These are phyloP conservation scores for Dioszegia crocea DNA, from an alignment of 768 basidiomycete genomes.

Conservation along the genomic window DNA sequence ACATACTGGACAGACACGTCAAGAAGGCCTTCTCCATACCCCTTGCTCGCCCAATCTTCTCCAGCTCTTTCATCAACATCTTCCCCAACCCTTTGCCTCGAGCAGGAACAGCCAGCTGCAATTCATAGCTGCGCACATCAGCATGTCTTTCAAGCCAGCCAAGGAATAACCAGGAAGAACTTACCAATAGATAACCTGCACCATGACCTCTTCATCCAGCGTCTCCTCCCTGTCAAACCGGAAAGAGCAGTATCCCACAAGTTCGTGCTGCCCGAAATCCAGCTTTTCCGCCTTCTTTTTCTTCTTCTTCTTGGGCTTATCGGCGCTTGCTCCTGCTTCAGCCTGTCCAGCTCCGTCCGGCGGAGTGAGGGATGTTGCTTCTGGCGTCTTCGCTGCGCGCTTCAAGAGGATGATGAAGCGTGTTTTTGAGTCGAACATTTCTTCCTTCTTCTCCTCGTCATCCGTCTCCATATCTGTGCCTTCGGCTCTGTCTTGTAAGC, in stretches of 20 bases:
- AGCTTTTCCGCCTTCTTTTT: slow-evolving; percentile 14
- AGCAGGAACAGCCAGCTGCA: slow-evolving; percentile 16
- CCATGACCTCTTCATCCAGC: slow-evolving; percentile 18
- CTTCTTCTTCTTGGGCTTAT: slow-evolving; percentile 6
- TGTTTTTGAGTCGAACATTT: slow-evolving; percentile 28
- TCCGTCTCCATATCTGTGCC: slow-evolving; percentile 19
- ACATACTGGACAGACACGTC: slow-evolving; percentile 35
- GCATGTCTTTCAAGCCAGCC: too few relatives aligned
- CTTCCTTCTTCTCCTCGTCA: slow-evolving; percentile 25
- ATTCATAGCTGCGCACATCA: slow-evolving; percentile 29
- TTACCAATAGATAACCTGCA: slow-evolving; percentile 40
- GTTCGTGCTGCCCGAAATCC: slow-evolving; percentile 13
- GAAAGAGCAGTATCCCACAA: slow-evolving; percentile 35
- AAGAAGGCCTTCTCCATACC: slow-evolving; percentile 37
- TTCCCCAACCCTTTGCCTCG: slow-evolving; percentile 22
- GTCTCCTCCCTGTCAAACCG: slow-evolving; percentile 43
- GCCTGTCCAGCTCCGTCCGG: neutral
- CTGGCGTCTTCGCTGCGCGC: neutral
- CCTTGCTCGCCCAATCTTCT: slow-evolving; percentile 22
- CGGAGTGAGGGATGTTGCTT: neutral
- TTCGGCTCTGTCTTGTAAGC: slow-evolving; percentile 8
- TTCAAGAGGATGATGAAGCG: slow-evolving; percentile 26
- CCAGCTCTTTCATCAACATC: slow-evolving; percentile 19
- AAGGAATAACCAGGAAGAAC: neutral
- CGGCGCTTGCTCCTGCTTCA: neutral